These are phyloP conservation scores for Wolfiporia cocos DNA, from an alignment of 1,284 basidiomycete genomes.

Conservation along the genomic window DNA sequence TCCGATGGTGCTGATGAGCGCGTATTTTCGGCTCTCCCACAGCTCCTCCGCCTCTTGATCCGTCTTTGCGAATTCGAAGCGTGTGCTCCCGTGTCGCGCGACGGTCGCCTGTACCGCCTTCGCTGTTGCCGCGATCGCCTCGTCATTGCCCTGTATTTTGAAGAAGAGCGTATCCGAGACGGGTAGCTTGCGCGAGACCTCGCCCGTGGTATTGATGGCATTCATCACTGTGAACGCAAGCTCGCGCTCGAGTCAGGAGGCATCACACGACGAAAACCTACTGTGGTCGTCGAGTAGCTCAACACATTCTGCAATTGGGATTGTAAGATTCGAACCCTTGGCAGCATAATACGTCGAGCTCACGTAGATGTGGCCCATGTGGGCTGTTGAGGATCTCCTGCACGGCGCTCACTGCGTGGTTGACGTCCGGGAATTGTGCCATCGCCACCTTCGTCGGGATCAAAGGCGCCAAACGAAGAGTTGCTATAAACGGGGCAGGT, in stretches of 20 bases:
- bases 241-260: too few relatives aligned
- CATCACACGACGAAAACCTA: slow-evolving; percentile 30
- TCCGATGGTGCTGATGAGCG: slow-evolving; percentile 69
- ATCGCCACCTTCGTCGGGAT: slow-evolving; percentile 72
- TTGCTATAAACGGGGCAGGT: slow-evolving; percentile 42
- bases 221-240: slow-evolving; percentile 68
- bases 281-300: slow-evolving; percentile 75
- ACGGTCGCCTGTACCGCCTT: slow-evolving; percentile 55
- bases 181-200: slow-evolving; percentile 55
- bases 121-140: slow-evolving; percentile 58
- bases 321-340: background rate
- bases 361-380: slow-evolving; percentile 52
- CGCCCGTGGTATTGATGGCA: slow-evolving; percentile 66
- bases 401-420: slow-evolving; percentile 66
- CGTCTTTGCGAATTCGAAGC: slow-evolving; percentile 73
- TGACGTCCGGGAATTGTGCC: slow-evolving; percentile 63
- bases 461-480: slow-evolving; percentile 72
- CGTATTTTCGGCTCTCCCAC: slow-evolving; percentile 88
- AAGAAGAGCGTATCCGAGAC: slow-evolving; percentile 83
- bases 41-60: slow-evolving; percentile 75
- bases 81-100: slow-evolving; percentile 59
- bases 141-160: slow-evolving; percentile 77
- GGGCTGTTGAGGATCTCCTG: slow-evolving; percentile 72
- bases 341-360: slow-evolving; percentile 13
- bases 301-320: slow-evolving; percentile 55